Evolutionary conservation across 2,329 filamentous ascomycete species (phyloP).

Genomic region (Volutella citrinella): DNA sequence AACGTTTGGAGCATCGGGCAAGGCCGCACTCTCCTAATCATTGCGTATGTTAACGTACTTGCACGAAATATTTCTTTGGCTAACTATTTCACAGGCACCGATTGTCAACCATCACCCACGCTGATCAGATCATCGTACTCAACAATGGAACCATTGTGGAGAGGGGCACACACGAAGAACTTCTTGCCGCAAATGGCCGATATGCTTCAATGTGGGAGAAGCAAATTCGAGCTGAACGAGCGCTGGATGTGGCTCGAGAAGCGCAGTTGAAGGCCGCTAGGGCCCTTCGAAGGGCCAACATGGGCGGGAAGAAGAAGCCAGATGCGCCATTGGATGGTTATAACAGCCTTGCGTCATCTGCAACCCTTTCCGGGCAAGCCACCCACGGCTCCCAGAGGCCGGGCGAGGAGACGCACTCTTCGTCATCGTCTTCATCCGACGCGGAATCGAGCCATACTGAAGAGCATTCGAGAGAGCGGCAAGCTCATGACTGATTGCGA

Average conservation of each 20-base stretch:
- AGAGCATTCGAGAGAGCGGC: conserved; percentile 24
- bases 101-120: conserved; percentile 79
- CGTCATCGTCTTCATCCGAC: conserved; percentile 33
- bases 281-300: conserved; percentile 48
- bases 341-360: conserved; percentile 43
- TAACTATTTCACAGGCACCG: conserved; percentile 67
- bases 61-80: too few relatives aligned
- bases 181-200: conserved; percentile 66
- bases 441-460: conserved; percentile 34
- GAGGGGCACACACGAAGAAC: conserved; percentile 73
- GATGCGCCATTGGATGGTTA: conserved; percentile 46
- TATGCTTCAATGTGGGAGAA: conserved; percentile 89
- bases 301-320: conserved; percentile 36
- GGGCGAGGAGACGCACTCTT: conserved; percentile 32
- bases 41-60: conserved; percentile 74
- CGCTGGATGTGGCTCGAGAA: conserved; percentile 38
- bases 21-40: conserved; percentile 90
- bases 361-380: conserved; percentile 36
- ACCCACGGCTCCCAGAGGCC: conserved; percentile 29
- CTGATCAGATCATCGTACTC: conserved; percentile 80
- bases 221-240: conserved; percentile 75
- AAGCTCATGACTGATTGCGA: conserved; percentile 11
- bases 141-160: conserved; percentile 75
- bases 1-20: conserved; percentile 78
- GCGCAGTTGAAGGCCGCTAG: conserved; percentile 34